A percentile compares a stretch with the other conserved stretches of the same genome.
phyloP scores from a whole-genome alignment of 2,329 filamentous ascomycete species.

The Chrysoporthe deuterocubensis region DNA sequence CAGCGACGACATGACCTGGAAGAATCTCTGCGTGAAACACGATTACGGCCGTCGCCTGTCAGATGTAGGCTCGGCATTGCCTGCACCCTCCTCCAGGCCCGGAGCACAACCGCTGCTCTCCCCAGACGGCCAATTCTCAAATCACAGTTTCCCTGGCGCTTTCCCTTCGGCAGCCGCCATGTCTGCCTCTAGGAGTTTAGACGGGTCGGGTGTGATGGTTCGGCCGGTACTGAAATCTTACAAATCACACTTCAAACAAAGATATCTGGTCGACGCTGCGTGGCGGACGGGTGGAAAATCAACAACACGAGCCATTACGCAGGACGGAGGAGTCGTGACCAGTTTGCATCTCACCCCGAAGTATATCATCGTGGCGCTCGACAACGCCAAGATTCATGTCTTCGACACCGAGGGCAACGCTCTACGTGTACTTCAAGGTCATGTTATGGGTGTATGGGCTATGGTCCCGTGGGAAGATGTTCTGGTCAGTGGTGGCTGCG shows the following conservation, averaged over 20 bases:
- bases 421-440: conserved; percentile 86
- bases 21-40: conserved; percentile 94
- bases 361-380: conserved; percentile 95
- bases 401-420: conserved; percentile 91
- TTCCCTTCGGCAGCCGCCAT: conserved; percentile 42
- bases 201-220: conserved; percentile 48
- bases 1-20: conserved; percentile 98
- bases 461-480: conserved; percentile 99
- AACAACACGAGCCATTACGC: conserved; percentile 85
- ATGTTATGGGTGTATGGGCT: conserved; percentile 99
- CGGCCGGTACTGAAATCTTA: conserved; percentile 78
- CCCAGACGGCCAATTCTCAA: conserved; percentile 38
- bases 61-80: conserved; percentile 48
- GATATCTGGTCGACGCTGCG: conserved; percentile 94
- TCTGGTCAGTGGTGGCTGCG: conserved; percentile 93
- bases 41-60: conserved; percentile 73
- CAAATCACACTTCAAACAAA: conserved; percentile 96
- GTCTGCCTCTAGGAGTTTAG: conserved; percentile 57
- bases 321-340: conserved; percentile 95
- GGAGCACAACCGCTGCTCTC: conserved; percentile 41
- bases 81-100: conserved; percentile 37
- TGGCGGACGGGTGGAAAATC: conserved; percentile 92
- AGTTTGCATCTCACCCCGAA: conserved; percentile 92
- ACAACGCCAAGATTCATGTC: conserved; percentile 98
- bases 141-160: conserved; percentile 50